phyloP scores from a whole-genome alignment of 1,284 basidiomycete species.

The Microbotryum lychnidis-dioicae region DNA sequence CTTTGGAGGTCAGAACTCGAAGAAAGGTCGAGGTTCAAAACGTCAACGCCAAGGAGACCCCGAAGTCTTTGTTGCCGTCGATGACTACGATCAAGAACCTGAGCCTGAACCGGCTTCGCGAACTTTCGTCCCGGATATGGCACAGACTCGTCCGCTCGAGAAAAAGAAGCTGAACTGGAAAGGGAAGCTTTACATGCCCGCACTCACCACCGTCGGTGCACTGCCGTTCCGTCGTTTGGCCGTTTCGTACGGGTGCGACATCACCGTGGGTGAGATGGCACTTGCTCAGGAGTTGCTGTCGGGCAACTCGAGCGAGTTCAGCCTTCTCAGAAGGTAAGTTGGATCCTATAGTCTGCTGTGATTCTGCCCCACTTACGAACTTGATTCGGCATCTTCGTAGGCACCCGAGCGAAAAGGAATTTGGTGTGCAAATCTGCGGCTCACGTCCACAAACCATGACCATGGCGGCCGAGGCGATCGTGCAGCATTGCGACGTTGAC shows the following conservation, averaged over 20 bases:
- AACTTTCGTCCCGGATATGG: constrained; percentile 38
- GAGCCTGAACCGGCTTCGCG: constrained; percentile 9
- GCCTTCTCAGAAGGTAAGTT: constrained; percentile 59
- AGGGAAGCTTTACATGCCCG: constrained; percentile 76
- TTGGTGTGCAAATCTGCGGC: constrained; percentile 75
- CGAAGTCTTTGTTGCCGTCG: not conserved
- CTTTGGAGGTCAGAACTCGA: not conserved
- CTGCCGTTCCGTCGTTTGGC: constrained; percentile 89
- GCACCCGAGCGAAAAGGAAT: constrained; percentile 79
- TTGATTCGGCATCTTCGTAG: not conserved
- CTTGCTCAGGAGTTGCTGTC: constrained; percentile 36
- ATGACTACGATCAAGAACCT: not conserved
- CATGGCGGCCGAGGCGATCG: constrained; percentile 74
- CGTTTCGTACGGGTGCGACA: constrained; percentile 77
- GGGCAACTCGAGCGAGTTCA: constrained; percentile 85
- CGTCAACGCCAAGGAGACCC: not conserved
- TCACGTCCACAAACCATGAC: constrained; percentile 68
- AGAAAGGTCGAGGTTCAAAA: not conserved
- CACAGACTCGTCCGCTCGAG: constrained; percentile 63
- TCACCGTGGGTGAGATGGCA: constrained; percentile 86
- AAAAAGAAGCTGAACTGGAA: constrained; percentile 81
- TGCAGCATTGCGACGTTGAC: constrained; percentile 50
- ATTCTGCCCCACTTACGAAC: no score
- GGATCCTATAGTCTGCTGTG: constrained; percentile 11
- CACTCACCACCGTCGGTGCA: constrained; percentile 91